A percentile compares a stretch with the other conserved stretches of the same genome.
Conservation (phyloP, 805 yeast species). For the Metschnikowia santaceciliae region DNA sequence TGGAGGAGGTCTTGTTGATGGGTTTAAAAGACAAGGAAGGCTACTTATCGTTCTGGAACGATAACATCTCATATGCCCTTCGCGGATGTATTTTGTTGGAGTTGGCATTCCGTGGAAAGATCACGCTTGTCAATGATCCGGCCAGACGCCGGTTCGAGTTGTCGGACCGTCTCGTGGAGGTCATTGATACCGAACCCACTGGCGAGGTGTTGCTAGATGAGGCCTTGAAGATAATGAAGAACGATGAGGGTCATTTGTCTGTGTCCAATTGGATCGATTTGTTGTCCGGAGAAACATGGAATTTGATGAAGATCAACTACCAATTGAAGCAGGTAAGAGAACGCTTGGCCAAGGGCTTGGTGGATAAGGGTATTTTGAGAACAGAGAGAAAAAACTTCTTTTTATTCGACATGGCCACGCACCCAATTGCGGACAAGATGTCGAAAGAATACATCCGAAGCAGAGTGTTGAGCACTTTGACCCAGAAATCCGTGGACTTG, state of each 20-base stretch:
- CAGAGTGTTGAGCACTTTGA: conserved; percentile 66
- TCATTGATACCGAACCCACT: conserved; percentile 78
- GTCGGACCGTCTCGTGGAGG: conserved; percentile 83
- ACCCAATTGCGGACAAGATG: conserved; percentile 83
- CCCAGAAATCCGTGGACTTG: conserved; percentile 62
- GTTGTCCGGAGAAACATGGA: conserved; percentile 96
- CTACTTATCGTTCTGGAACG: conserved; percentile 96
- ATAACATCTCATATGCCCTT: conserved; percentile 91
- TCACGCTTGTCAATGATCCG: conserved; percentile 86
- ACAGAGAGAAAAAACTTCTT: conserved; percentile 94
- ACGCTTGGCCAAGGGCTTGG: conserved; percentile 91
- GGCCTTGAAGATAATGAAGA: conserved; percentile 83
- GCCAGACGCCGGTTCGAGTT: conserved; percentile 85
- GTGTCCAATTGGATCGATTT: conserved; percentile 92
- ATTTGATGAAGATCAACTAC: conserved; percentile 86
- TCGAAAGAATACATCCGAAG: conserved; percentile 78
- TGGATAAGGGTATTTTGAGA: conserved; percentile 92
- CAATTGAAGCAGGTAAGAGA: conserved; percentile 97
- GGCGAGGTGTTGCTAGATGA: conserved; percentile 96
- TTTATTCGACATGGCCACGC: conserved; percentile 97
- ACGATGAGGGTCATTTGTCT: conserved; percentile 70
- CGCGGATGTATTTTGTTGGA: conserved; percentile 93
- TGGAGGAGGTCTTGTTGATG: conserved; percentile 93
- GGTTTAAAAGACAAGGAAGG: conserved; percentile 97
- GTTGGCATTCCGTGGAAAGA: conserved; percentile 85